Conservation (phyloP, 2,329 filamentous ascomycete genomes). For the Monosporascus sp. region DNA sequence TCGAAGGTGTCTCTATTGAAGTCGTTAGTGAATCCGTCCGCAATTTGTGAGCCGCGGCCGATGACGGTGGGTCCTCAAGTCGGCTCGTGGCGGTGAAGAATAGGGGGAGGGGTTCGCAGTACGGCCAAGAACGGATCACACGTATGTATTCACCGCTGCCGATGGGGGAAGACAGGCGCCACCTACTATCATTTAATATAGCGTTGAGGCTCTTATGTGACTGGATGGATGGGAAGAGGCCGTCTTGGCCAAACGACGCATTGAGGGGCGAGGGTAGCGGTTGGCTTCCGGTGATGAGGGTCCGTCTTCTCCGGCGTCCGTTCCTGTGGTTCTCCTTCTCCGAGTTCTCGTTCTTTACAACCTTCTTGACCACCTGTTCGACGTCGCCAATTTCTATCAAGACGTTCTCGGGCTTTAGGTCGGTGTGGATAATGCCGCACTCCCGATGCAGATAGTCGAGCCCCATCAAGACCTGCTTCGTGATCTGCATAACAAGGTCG, state of each 20-base stretch:
- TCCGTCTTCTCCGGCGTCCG: conserved; percentile 80
- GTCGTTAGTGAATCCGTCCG: conserved; percentile 21
- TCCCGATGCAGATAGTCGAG: conserved; percentile 95
- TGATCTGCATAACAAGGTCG: conserved; percentile 95
- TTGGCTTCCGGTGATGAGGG: conserved; percentile 94
- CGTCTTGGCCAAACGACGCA: conserved; percentile 77
- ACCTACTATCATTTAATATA: conserved; percentile 72
- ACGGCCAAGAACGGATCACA: not conserved
- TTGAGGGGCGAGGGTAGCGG: conserved; percentile 92
- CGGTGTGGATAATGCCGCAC: conserved; percentile 98
- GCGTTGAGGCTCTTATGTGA: conserved; percentile 76
- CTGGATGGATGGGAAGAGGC: conserved; percentile 59
- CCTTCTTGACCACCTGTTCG: conserved; percentile 95
- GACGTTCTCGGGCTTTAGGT: conserved; percentile 96
- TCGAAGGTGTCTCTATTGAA: conserved; percentile 34
- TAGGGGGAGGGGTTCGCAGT: not conserved
- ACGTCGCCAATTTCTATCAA: conserved; percentile 98
- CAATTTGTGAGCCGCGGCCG: not conserved
- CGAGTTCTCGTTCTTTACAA: conserved; percentile 71
- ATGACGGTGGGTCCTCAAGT: not conserved
- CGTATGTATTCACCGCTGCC: not conserved
- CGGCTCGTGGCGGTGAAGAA: not conserved
- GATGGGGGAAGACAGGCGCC: conserved; percentile 1
- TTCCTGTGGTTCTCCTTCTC: conserved; percentile 90
- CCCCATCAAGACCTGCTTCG: conserved; percentile 92